Conservation (phyloP, 768 basidiomycete genomes). For the Floccularia luteovirens region DNA sequence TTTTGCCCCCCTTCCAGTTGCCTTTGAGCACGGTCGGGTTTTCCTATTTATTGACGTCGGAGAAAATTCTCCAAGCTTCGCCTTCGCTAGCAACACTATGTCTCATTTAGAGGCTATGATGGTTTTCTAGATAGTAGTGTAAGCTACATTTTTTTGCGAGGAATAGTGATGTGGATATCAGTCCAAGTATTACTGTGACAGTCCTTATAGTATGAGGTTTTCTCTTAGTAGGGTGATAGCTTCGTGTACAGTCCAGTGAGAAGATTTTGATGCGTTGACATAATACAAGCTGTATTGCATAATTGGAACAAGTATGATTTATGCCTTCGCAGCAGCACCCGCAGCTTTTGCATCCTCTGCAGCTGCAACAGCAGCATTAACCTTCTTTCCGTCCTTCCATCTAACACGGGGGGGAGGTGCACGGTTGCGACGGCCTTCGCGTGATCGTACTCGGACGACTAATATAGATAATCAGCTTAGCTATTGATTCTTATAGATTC, state of each 20-base stretch:
- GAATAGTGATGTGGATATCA: background rate
- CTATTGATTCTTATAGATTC: background rate
- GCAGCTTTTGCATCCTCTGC: conserved; percentile 81
- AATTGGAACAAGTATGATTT: conserved; percentile 16
- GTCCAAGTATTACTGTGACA: background rate
- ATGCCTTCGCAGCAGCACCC: conserved; percentile 44
- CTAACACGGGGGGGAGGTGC: conserved; percentile 92
- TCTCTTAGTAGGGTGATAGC: background rate
- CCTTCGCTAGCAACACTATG: conserved; percentile 75
- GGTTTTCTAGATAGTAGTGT: conserved; percentile 73
- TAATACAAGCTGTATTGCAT: conserved; percentile 4
- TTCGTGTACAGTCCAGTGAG: background rate
- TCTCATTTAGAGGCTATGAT: conserved; percentile 43
- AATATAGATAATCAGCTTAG: conserved; percentile 4
- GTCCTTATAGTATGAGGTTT: background rate
- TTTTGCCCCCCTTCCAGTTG: conserved; percentile 22
- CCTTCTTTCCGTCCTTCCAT: conserved; percentile 95
- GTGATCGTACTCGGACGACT: conserved; percentile 98
- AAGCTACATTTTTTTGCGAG: conserved; percentile 37
- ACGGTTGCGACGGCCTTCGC: conserved; percentile 94
- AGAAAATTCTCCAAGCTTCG: conserved; percentile 45
- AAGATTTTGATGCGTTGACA: conserved; percentile 2
- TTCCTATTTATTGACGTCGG: conserved; percentile 30
- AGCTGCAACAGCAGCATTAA: conserved; percentile 91
- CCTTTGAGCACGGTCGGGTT: conserved; percentile 25